Evolutionary conservation across 2,329 filamentous ascomycete species (phyloP), one percentile per base, ranked within the genome.

Genomic region (Penicillium sp.): DNA sequence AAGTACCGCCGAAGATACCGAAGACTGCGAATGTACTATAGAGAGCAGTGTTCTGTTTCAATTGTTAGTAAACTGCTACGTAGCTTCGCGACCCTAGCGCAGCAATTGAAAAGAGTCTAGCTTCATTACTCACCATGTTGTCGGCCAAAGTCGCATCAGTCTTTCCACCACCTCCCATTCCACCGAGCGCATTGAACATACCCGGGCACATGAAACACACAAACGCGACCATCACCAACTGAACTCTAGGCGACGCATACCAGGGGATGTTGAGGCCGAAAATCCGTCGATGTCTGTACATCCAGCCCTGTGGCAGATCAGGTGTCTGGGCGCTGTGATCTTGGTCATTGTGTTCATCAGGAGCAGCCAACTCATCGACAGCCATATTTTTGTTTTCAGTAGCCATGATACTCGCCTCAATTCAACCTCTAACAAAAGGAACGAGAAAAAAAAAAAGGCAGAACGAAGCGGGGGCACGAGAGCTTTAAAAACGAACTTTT

Each of bases 171-270:
- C 84, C 85, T 54, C 85, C 85, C 47, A 87, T 76, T 58, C 85
- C 85, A 56, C 74, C 71, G 26, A 88, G 72, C 35, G 85, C 84
- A 65, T 87, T 87, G 75, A 84, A 87, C 84, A 87, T 86, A 66
- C 85, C 85, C 1, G 86, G 86, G 69, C 86, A 89, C 62, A 88
- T 68, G 77, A 89, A 87, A 68, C 85, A 87, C 35, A 88, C 84
- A 54, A 87, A 78, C 46, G 85, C 78, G 55, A 91, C 87, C 81
- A 90, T 83, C 59, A 58, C 69, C 43, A 91, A 80, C 76, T 91
- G 88, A 55, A 87, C 74, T 67, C 84, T 83, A 24, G 88, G 88
- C 60, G 88, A 89, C 37, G 88, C 88, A 70, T 88, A 91, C 82
- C 86, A 89, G 39, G 77, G 74, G 7, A 87, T 52, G 58, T 80